These are phyloP conservation scores for Irpex lacteus DNA, from an alignment of 1,284 basidiomycete genomes.

Conservation along the genomic window DNA sequence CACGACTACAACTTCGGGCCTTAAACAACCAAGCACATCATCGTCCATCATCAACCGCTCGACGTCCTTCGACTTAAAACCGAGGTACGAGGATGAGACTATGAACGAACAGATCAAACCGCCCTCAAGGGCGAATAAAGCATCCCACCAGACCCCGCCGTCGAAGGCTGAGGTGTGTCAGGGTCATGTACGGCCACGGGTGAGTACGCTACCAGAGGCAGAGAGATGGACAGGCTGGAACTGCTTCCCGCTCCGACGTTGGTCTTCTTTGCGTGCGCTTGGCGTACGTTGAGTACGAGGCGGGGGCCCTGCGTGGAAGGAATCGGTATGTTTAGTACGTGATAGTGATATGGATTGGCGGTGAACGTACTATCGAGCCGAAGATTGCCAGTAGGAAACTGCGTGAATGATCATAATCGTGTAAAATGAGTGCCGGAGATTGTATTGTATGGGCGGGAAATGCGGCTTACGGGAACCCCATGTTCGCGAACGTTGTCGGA, in stretches of 20 bases:
- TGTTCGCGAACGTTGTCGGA: constrained; percentile 21
- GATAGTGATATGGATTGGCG: background rate
- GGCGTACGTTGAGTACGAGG: constrained; percentile 25
- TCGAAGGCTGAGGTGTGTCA: background rate
- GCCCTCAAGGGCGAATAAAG: background rate
- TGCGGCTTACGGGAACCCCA: constrained; percentile 26
- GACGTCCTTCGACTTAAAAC: too few relatives aligned
- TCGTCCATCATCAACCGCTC: too few relatives aligned
- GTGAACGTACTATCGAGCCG: constrained; percentile 20
- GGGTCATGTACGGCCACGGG: constrained; percentile 8
- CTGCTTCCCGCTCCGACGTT: constrained; percentile 6
- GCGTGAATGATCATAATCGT: background rate
- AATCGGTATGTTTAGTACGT: background rate
- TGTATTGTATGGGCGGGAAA: background rate
- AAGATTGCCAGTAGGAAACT: constrained; percentile 27
- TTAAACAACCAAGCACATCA: too few relatives aligned
- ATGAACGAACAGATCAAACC: background rate
- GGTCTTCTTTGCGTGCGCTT: constrained; percentile 12
- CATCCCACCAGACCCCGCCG: background rate
- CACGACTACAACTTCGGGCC: too few relatives aligned
- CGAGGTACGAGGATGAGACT: too few relatives aligned
- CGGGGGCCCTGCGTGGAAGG: constrained; percentile 21
- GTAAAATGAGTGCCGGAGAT: background rate
- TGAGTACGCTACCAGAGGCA: constrained; percentile 17
- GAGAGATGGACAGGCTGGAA: constrained; percentile 6